Conservation (phyloP, 164 flowering plant species). For the Chimonanthus salicifolius region DNA sequence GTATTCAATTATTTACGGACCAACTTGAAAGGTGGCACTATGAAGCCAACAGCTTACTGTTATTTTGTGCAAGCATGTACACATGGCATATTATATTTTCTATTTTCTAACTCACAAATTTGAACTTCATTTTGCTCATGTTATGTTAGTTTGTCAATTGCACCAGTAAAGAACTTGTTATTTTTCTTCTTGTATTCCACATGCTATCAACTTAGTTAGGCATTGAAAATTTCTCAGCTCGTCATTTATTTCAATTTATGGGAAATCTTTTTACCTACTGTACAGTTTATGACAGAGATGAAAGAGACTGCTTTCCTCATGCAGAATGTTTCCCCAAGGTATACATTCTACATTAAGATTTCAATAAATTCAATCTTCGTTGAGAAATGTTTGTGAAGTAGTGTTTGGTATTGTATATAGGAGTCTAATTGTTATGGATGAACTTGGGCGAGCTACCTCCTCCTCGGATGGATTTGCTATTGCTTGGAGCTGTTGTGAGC, state of each 20-base stretch:
- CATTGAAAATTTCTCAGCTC: not conserved
- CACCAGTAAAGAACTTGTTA: not conserved
- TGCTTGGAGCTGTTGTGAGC: constrained; percentile 99
- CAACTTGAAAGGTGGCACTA: not conserved
- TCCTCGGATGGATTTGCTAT: constrained; percentile 94
- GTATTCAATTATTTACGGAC: not conserved
- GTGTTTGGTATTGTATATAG: constrained; percentile 28
- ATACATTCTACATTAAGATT: not conserved
- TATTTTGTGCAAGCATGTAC: not conserved
- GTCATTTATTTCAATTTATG: not conserved
- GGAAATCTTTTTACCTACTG: not conserved
- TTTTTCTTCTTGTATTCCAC: not conserved
- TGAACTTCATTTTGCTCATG: no score
- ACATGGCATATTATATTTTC: no score
- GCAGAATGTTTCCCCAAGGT: constrained; percentile 91
- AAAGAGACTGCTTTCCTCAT: constrained; percentile 92
- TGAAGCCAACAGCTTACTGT: not conserved
- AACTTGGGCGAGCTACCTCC: constrained; percentile 97
- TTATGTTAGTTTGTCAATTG: not conserved
- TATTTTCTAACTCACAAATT: no score
- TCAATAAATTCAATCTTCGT: not conserved
- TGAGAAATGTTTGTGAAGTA: not conserved
- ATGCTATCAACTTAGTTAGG: not conserved
- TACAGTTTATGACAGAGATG: constrained; percentile 99
- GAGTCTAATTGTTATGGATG: constrained; percentile 96